Evolutionary conservation across 108 stramenopile genomes (phyloP), one percentile per base, ranked within the genome.

Genomic region (Bacterosira constricta): DNA sequence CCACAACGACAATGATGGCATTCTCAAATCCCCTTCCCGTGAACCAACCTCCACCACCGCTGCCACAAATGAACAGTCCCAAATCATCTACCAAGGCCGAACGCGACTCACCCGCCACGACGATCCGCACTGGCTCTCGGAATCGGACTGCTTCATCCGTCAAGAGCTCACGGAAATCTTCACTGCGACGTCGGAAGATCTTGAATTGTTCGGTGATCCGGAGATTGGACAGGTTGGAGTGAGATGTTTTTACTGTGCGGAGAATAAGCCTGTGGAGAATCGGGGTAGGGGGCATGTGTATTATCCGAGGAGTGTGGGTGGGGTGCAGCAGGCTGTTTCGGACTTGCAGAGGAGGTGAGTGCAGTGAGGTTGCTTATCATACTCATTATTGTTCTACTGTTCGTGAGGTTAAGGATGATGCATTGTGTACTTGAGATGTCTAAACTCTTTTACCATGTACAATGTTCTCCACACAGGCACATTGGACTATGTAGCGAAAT

Each of bases 131-230:
- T 95, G 90, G 90, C 75, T 95, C 9, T 88, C 93, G 10, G 90
- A 95, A 37, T 79, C 85, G 56, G 77, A 90, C 20, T 89, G 90
- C 55, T 95, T 89, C 64, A 81, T 89, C 12, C 82, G 93, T 42
- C 83, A 82, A 44, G 89, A 95, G 50, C 63, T 91, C 5, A 81
- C 87, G 4, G 93, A 94, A 79, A 83, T 90, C 1, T 94, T 91
- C 47, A 83, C 81, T 34, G 81, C 83, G n/a, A 55, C 59, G 13
- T 77, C 86, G 21, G 73, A 83, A 12, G 93, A 90, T 51, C 32
- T 77, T 36, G 69, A 64, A 35, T 46, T 39, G 35, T 35, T 58
- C 9, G 63, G 50, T 29, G 57, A 42, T 34, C 54, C 67, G 10
- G 34, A 60, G 36, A 35, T 39, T 21, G 89, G 92, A 41, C 92